A percentile compares a stretch with the other conserved stretches of the same genome.
These are phyloP conservation scores for Cyclocybe aegerita DNA, from an alignment of 768 basidiomycete genomes.

Conservation along the genomic window DNA sequence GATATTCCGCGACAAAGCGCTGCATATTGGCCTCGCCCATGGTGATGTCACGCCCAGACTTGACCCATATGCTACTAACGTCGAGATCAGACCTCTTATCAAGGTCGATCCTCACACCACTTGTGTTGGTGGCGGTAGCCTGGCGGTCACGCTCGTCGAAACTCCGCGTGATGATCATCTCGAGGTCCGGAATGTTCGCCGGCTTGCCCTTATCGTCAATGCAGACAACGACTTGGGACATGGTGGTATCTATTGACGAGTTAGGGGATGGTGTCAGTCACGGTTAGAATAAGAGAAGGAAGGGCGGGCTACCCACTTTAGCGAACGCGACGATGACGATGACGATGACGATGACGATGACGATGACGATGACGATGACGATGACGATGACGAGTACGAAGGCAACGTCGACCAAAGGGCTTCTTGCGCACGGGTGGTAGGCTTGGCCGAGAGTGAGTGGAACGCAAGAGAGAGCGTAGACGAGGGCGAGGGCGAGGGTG, in stretches of 20 bases:
- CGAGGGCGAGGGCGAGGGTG: neutral
- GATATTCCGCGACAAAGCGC: neutral
- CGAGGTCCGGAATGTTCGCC: neutral
- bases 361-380: neutral
- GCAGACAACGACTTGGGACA: neutral
- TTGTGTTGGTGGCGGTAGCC: constrained; percentile 2
- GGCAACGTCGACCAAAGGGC: neutral
- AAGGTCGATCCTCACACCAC: neutral
- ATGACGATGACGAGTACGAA: neutral
- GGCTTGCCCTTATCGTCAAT: constrained; percentile 2
- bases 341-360: no score
- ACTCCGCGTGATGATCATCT: neutral
- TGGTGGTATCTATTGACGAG: neutral
- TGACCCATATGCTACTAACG: no score
- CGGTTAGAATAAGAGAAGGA: neutral
- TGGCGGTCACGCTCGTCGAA: neutral
- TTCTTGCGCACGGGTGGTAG: neutral
- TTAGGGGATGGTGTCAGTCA: neutral
- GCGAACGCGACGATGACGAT: neutral
- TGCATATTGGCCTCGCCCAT: constrained; percentile 1
- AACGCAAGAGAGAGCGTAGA: neutral
- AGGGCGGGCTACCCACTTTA: neutral
- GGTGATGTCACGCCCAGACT: no score
- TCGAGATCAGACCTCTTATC: no score
- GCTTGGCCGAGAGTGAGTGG: neutral